Percentiles rank a stretch among this genome's conserved stretches.
Evolutionary conservation across 495 filamentous ascomycete genomes (phyloP).

Genomic region (Hypoxylon lienhwacheense): DNA sequence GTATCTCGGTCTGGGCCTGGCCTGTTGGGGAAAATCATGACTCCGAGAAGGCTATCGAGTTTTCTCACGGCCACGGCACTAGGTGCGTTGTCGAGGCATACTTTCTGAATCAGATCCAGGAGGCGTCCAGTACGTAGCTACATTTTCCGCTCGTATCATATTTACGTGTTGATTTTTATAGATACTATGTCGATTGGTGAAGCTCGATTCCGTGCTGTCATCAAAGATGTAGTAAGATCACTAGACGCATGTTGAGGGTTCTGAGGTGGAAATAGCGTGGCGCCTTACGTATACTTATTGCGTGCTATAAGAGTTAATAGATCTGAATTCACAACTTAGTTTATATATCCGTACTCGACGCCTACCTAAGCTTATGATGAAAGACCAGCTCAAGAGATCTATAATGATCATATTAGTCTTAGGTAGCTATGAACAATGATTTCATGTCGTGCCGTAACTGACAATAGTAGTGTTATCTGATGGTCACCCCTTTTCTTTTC

Average conservation of each 20-base stretch:
- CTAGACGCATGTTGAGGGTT: not conserved
- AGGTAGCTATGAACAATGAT: no score
- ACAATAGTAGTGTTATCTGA: no score
- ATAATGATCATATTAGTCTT: no score
- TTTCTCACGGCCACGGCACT: slow-evolving; percentile 57
- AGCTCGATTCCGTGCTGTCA: slow-evolving; percentile 45
- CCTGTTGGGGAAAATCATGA: slow-evolving; percentile 62
- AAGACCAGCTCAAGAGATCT: no score
- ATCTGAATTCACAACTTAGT: no score
- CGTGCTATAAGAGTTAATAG: no score
- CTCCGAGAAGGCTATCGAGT: slow-evolving; percentile 63
- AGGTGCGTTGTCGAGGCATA: slow-evolving; percentile 65
- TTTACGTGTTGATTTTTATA: slow-evolving; percentile 1
- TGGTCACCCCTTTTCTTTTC: no score
- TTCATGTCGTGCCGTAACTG: no score
- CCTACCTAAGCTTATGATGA: no score
- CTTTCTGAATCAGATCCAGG: slow-evolving; percentile 58
- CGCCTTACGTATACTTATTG: no score
- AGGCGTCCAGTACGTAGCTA: slow-evolving; percentile 39
- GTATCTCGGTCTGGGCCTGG: slow-evolving; percentile 59
- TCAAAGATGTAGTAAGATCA: slow-evolving; percentile 11
- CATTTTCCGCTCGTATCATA: not conserved
- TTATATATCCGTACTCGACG: no score
- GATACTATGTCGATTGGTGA: slow-evolving; percentile 42
- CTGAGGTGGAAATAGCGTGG: not conserved